phyloP scores from a whole-genome alignment of 1,139 yeast species.

The Nematodospora anomalae region DNA sequence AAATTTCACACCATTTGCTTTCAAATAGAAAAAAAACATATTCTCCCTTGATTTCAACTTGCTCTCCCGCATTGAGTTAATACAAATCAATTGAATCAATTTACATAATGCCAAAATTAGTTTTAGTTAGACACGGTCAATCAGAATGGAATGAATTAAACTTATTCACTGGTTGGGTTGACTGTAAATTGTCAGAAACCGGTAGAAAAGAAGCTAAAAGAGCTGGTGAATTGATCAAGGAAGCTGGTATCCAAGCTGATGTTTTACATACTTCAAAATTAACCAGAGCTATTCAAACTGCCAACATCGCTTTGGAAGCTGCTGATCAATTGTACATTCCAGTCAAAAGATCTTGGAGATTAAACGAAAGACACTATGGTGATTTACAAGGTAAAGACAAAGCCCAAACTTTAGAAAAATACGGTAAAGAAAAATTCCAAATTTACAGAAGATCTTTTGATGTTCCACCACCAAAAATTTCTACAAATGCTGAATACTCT shows the following conservation, averaged over 20 bases:
- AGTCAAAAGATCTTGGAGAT: constrained; percentile 95
- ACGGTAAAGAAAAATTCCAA: constrained; percentile 92
- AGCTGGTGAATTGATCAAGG: constrained; percentile 92
- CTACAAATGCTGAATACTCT: constrained; percentile 74
- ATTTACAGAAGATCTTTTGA: constrained; percentile 98
- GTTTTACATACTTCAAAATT: constrained; percentile 88
- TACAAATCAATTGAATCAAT: constrained; percentile 1
- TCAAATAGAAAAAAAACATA: too few species aligned
- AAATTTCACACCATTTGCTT: too few species aligned
- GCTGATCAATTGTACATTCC: constrained; percentile 93
- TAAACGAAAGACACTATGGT: constrained; percentile 99
- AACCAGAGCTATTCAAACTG: constrained; percentile 96
- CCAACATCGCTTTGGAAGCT: constrained; percentile 86
- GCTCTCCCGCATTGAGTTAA: too few species aligned
- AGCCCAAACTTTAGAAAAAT: constrained; percentile 85
- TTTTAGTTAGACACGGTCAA: constrained; percentile 96
- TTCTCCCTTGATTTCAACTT: background rate
- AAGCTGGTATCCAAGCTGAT: constrained; percentile 83
- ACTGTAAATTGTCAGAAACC: constrained; percentile 77
- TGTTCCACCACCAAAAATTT: constrained; percentile 92
- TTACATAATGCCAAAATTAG: constrained; percentile 63
- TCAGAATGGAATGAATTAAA: constrained; percentile 98
- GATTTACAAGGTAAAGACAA: constrained; percentile 98
- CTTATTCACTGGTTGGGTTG: constrained; percentile 99
- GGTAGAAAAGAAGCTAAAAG: constrained; percentile 90